Conservation (phyloP, 2,329 filamentous ascomycete species). For the Fulvia fulva region DNA sequence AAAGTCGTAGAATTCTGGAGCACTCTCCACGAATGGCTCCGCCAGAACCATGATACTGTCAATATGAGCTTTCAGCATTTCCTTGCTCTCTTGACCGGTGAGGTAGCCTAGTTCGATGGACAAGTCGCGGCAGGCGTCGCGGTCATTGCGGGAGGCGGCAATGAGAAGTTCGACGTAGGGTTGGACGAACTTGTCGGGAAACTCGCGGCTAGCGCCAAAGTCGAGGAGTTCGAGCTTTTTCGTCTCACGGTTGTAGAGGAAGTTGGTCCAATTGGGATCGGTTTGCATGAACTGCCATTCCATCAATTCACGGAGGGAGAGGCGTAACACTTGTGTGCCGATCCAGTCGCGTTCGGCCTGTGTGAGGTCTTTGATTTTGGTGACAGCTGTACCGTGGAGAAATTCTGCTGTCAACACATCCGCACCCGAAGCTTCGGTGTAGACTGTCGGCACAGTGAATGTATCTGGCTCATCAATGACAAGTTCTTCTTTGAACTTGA, state of each 20-base stretch:
- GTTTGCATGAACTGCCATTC: conserved; percentile 99
- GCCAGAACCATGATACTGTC: conserved; percentile 83
- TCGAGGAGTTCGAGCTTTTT: conserved; percentile 81
- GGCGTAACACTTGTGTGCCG: conserved; percentile 83
- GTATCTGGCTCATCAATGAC: conserved; percentile 68
- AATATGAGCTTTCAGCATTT: conserved; percentile 90
- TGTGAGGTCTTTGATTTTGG: conserved; percentile 66
- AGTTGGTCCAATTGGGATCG: conserved; percentile 99
- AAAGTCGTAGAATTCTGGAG: conserved; percentile 87
- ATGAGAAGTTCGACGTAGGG: conserved; percentile 76
- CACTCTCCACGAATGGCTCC: conserved; percentile 76
- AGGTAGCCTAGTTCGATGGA: conserved; percentile 64
- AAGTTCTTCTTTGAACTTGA: conserved; percentile 66
- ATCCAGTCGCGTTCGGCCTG: conserved; percentile 93
- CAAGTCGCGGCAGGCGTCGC: conserved; percentile 27
- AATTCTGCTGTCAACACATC: conserved; percentile 92
- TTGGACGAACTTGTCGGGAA: conserved; percentile 71
- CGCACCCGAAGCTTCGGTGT: conserved; percentile 73
- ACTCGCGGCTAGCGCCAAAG: conserved; percentile 89
- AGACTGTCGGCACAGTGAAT: conserved; percentile 76
- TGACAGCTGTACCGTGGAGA: conserved; percentile 81
- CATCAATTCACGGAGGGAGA: conserved; percentile 87
- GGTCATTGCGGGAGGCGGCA: conserved; percentile 62
- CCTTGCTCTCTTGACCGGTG: conserved; percentile 78
- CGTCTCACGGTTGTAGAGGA: conserved; percentile 74